A percentile compares a stretch with the other conserved stretches of the same genome.
Conservation (phyloP, 495 filamentous ascomycete genomes). For the Xanthoparmelia taractica region DNA sequence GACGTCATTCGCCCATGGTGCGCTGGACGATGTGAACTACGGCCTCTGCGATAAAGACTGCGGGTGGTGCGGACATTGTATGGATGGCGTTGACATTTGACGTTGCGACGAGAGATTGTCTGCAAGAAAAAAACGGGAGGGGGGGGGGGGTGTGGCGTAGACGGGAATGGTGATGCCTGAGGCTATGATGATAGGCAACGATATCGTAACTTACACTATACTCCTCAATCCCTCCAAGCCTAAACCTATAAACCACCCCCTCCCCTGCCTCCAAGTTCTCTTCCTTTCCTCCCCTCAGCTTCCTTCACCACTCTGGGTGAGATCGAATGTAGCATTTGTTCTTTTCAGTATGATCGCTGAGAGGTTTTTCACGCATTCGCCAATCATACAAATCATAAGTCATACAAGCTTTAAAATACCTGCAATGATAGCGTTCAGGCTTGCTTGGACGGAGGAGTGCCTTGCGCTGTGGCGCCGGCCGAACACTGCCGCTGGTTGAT, state of each 20-base stretch:
- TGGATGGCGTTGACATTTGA: conserved; percentile 16
- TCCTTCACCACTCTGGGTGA: neutral
- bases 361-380: neutral
- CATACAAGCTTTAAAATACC: neutral
- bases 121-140: no score
- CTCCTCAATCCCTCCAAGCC: neutral
- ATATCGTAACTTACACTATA: neutral
- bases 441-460: neutral
- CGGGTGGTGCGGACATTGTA: conserved; percentile 21
- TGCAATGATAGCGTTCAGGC: neutral
- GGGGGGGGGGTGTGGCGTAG: neutral
- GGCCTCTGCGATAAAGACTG: conserved; percentile 21
- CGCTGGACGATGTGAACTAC: neutral
- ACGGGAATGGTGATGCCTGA: neutral
- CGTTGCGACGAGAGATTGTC: neutral
- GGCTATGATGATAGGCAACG: neutral
- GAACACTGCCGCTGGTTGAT: conserved; percentile 7
- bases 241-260: neutral
- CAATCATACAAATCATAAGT: neutral
- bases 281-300: neutral
- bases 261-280: neutral
- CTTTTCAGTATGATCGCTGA: conserved; percentile 2
- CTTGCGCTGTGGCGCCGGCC: neutral
- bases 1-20: neutral
- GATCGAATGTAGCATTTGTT: conserved; percentile 5